phyloP scores from a whole-genome alignment of 345 rosid genomes.

The Syzygium aromaticum region DNA sequence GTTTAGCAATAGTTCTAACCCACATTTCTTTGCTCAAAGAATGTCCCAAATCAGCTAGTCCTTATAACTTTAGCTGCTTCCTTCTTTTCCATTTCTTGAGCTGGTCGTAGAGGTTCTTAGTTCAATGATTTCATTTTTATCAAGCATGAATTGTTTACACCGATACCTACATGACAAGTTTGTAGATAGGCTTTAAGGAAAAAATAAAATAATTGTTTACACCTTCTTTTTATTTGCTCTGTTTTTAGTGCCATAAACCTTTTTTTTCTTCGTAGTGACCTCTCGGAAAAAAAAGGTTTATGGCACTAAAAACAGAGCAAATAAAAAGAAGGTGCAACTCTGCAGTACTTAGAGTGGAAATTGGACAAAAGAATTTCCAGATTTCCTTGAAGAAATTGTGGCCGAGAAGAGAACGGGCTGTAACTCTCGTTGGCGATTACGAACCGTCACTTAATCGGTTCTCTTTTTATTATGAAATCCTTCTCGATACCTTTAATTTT shows the following conservation, averaged over 20 bases:
- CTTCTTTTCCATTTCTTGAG: neutral
- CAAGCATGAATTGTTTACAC: neutral
- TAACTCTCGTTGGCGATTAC: neutral
- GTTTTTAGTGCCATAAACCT: too few relatives aligned
- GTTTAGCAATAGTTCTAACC: neutral
- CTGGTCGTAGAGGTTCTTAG: neutral
- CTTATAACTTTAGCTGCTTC: neutral
- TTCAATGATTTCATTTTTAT: neutral
- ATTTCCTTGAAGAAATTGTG: neutral
- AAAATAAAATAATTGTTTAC: neutral
- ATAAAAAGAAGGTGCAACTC: neutral
- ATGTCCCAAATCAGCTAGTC: neutral
- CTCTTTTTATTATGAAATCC: neutral
- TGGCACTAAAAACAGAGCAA: neutral
- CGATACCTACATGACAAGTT: neutral
- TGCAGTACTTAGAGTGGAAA: neutral
- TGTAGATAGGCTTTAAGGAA: neutral
- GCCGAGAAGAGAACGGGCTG: neutral
- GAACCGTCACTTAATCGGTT: neutral
- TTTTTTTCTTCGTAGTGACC: too few relatives aligned
- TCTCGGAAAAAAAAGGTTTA: neutral
- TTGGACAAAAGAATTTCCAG: neutral
- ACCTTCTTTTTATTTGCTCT: too few relatives aligned
- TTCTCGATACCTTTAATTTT: neutral
- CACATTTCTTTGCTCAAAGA: neutral